Conservation (phyloP, 306 rosid species). For the Hippophae rhamnoides region DNA sequence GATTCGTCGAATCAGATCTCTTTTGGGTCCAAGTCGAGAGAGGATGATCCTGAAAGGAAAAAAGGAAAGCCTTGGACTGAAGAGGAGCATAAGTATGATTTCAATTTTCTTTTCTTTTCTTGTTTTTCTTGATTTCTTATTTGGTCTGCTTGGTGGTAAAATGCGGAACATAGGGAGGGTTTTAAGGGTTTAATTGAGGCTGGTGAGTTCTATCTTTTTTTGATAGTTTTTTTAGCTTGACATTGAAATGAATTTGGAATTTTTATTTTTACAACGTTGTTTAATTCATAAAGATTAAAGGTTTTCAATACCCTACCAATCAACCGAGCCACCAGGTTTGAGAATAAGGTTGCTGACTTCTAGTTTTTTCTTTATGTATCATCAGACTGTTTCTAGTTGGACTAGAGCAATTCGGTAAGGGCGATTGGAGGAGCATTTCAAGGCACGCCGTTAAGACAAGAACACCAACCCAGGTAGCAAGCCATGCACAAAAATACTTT, state of each 20-base stretch:
- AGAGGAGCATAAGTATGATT: conserved; percentile 65
- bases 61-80: conserved; percentile 87
- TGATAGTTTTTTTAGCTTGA: no score
- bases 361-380: not conserved
- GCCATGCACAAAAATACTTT: conserved; percentile 92
- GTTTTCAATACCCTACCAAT: no score
- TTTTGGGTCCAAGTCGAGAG: conserved; percentile 36
- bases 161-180: no score
- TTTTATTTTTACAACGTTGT: no score
- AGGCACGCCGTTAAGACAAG: conserved; percentile 75
- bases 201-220: not conserved
- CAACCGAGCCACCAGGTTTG: no score
- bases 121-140: conserved; percentile 5
- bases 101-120: not conserved
- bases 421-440: conserved; percentile 97
- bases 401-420: conserved; percentile 57
- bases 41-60: conserved; percentile 58
- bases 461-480: conserved; percentile 92
- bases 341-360: no score
- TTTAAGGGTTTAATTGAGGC: not conserved
- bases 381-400: conserved; percentile 67
- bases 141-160: no score
- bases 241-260: no score
- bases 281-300: no score
- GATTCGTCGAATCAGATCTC: conserved; percentile 60